Evolutionary conservation across 2,329 filamentous ascomycete genomes (phyloP).

Genomic region (Myriosclerotinia curreyana): DNA sequence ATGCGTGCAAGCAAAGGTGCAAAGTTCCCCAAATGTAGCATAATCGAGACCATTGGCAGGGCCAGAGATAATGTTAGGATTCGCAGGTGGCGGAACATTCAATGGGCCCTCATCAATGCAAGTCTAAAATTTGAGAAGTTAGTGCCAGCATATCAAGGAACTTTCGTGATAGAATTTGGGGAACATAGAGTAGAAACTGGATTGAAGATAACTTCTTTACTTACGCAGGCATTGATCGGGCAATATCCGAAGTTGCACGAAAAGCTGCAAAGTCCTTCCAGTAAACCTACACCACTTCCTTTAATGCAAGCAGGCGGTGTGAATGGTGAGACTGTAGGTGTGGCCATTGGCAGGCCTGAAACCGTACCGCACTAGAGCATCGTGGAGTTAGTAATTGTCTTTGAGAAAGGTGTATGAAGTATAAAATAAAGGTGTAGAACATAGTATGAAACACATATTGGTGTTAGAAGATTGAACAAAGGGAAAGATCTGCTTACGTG

Average conservation of each 20-base stretch:
- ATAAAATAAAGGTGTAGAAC: background rate
- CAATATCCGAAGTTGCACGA: slow-evolving; percentile 17
- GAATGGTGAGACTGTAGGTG: slow-evolving; percentile 11
- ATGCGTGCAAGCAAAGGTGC: background rate
- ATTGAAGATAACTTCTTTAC: background rate
- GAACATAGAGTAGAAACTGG: background rate
- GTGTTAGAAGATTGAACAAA: background rate
- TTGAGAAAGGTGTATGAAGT: background rate
- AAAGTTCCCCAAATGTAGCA: background rate
- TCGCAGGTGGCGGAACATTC: background rate
- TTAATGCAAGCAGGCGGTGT: background rate
- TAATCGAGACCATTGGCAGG: background rate
- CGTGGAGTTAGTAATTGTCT: background rate
- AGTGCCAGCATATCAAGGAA: background rate
- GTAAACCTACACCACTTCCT: background rate
- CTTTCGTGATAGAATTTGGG: background rate
- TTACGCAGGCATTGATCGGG: background rate
- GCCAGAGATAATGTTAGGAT: background rate
- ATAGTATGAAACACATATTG: background rate
- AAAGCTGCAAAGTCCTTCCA: slow-evolving; percentile 6
- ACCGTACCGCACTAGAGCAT: background rate
- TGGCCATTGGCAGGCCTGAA: background rate
- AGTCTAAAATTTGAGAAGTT: background rate
- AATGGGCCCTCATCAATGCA: background rate
- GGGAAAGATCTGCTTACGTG: background rate